These are phyloP conservation scores for Oemleria cerasiformis DNA, from an alignment of 306 rosid species.

Conservation along the genomic window DNA sequence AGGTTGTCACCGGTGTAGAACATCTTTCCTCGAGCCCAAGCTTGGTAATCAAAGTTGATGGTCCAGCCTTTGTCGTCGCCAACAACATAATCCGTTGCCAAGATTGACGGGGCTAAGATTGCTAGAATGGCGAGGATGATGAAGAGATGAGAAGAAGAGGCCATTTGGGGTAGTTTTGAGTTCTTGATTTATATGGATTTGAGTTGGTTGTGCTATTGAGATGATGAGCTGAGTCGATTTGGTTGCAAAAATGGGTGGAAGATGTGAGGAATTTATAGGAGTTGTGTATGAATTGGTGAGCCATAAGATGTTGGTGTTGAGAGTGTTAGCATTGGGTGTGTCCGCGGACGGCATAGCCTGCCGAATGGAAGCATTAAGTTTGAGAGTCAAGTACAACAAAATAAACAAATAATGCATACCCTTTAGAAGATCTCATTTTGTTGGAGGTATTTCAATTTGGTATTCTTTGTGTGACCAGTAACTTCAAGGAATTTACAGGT, in stretches of 20 bases:
- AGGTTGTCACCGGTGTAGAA: constrained; percentile 47
- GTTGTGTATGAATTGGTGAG: no score
- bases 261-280: not conserved
- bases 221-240: not conserved
- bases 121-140: constrained; percentile 23
- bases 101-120: constrained; percentile 23
- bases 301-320: not conserved
- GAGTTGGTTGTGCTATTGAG: not conserved
- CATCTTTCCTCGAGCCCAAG: constrained; percentile 41
- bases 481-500: not conserved
- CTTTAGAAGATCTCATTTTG: not conserved
- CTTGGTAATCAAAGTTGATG: constrained; percentile 32
- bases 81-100: constrained; percentile 32
- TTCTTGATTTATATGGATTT: not conserved
- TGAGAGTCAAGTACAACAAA: not conserved
- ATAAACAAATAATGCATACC: not conserved
- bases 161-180: constrained; percentile 9
- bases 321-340: not conserved
- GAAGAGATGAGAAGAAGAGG: constrained; percentile 16
- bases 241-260: not conserved
- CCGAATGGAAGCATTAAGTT: not conserved
- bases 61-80: constrained; percentile 51
- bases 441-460: not conserved
- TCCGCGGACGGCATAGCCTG: not conserved
- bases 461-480: not conserved